Evolutionary conservation across 306 rosid species (phyloP).

Genomic region (Sicyos baderoa): DNA sequence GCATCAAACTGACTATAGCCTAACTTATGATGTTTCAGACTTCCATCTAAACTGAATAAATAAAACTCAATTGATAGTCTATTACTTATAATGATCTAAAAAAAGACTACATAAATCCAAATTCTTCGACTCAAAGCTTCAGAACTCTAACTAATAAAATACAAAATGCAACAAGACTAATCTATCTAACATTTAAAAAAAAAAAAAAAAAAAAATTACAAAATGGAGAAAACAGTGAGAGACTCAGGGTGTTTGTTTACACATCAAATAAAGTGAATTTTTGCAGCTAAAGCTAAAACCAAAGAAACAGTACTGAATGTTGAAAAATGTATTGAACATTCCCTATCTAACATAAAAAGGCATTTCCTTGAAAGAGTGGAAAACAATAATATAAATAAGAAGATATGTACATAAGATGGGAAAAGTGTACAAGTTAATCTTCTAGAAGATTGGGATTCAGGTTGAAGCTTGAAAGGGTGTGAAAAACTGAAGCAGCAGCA

Average conservation of each 20-base stretch:
- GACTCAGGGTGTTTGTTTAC: background rate
- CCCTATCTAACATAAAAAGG: background rate
- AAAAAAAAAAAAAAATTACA: background rate
- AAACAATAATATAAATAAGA: slow-evolving; percentile 13
- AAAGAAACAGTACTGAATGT: background rate
- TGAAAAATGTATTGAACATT: background rate
- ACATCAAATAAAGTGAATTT: slow-evolving; percentile 6
- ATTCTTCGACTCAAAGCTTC: background rate
- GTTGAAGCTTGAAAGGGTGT: background rate
- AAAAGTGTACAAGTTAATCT: slow-evolving; percentile 9
- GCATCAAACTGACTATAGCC: no score
- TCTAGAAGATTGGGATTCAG: background rate
- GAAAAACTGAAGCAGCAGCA: slow-evolving; percentile 12
- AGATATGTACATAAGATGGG: slow-evolving; percentile 8
- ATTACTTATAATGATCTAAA: no score
- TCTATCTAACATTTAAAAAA: background rate
- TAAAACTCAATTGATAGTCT: no score
- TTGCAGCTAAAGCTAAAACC: background rate
- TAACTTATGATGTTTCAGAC: no score
- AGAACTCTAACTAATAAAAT: background rate
- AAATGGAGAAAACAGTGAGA: background rate
- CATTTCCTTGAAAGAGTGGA: background rate
- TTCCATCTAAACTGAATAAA: no score
- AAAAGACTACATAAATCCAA: background rate
- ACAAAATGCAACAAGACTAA: no score